Evolutionary conservation across 768 basidiomycete species (phyloP).

Genomic region (Panellus pusillus): DNA sequence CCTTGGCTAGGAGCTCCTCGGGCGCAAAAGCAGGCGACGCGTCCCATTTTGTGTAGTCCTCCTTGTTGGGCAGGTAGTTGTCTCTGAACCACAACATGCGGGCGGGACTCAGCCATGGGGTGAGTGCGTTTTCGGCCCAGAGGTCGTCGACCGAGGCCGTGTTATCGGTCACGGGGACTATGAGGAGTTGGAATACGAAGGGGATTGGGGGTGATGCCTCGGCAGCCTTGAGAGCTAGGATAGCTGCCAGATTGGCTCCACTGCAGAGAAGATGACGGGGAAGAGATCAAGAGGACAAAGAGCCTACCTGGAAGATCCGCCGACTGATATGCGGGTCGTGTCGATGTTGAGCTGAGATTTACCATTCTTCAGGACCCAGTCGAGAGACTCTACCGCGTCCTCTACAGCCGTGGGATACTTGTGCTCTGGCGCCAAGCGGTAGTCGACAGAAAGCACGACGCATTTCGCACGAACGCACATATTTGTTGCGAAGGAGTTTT

Average conservation of each 20-base stretch:
- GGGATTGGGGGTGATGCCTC: slow-evolving; percentile 48
- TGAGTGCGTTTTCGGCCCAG: slow-evolving; percentile 58
- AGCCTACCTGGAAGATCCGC: slow-evolving; percentile 68
- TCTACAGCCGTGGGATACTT: slow-evolving; percentile 72
- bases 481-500: slow-evolving; percentile 61
- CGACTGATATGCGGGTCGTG: slow-evolving; percentile 58
- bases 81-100: slow-evolving; percentile 76
- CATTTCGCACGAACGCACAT: slow-evolving; percentile 61
- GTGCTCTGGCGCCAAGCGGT: slow-evolving; percentile 70
- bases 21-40: slow-evolving; percentile 74
- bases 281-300: background rate
- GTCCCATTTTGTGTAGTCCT: slow-evolving; percentile 64
- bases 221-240: slow-evolving; percentile 63
- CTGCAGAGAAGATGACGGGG: slow-evolving; percentile 32
- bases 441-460: slow-evolving; percentile 67
- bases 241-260: slow-evolving; percentile 70
- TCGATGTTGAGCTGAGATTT: slow-evolving; percentile 47
- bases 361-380: slow-evolving; percentile 59
- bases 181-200: slow-evolving; percentile 60
- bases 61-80: slow-evolving; percentile 65
- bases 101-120: slow-evolving; percentile 58
- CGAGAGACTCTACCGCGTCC: slow-evolving; percentile 65
- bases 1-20: slow-evolving; percentile 45
- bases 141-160: slow-evolving; percentile 50
- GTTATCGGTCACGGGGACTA: slow-evolving; percentile 76